Evolutionary conservation across 495 filamentous ascomycete genomes (phyloP), one percentile per base, ranked within the genome.

Genomic region (Xylaria castorea): DNA sequence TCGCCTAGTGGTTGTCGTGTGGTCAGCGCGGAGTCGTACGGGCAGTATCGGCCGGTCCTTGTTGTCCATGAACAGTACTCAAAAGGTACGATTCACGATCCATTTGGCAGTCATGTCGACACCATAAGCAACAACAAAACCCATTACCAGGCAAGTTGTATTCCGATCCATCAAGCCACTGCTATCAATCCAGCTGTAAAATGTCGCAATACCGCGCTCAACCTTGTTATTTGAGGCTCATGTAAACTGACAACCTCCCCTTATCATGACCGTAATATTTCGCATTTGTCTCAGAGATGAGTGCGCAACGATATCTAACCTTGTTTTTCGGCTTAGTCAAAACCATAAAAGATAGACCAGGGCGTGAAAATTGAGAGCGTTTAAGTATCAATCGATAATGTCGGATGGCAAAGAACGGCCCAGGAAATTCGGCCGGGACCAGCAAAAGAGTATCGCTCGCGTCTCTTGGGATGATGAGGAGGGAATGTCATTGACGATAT

Each of bases 391-490:
- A n/a, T 34, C 30, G 9, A 9, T 53, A 27, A 53, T 27, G 11
- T 53, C 50, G 22, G 50, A 27, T 51, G 11, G 53, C 14, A 20
- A 34, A 65, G 36, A 30, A 48, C 12, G 40, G 16, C 25, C 50
- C 14, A n/a, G 5, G 42, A 48, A 2, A 8, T 53, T 25, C 27
- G 25, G 30, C 64, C 25, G 20, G 32, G 3, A 34, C 18, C 2
- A 25, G 22, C 5, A 64, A n/a, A 4, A 44, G 61, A 42, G 22
- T 30, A 14, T 44, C 22, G 36, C 9, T 51, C 27, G 34, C 20
- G 5, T 36, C 64, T 67, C 9, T 67, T 48, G 8, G 8, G 64
- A 53, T 51, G 14, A n/a, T 38, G 46, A 64, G 42, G 42, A 67
- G 46, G 53, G 38, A 67, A 53, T 67, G 16, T 46, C 32, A 48